Conservation (phyloP, 1,139 yeast genomes). For the Kodamaea ohmeri region DNA sequence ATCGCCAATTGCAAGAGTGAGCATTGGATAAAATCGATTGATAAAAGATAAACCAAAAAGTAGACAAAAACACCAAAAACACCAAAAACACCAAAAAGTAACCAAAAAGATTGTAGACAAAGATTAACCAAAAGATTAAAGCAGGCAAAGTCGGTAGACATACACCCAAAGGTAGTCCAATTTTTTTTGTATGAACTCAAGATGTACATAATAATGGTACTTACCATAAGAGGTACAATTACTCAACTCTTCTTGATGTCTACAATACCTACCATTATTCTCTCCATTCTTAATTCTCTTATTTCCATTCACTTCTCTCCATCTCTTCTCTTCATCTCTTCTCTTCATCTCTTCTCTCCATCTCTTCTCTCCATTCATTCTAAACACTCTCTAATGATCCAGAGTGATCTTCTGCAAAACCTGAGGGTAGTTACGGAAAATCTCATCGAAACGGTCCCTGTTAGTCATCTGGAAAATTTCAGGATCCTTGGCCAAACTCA, state of each 20-base stretch:
- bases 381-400: slow-evolving; percentile 24
- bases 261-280: not conserved
- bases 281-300: not conserved
- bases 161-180: no score
- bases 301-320: not conserved
- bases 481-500: slow-evolving; percentile 85
- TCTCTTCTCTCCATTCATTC: not conserved
- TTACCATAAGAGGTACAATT: no score
- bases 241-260: no score
- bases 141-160: no score
- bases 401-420: slow-evolving; percentile 55
- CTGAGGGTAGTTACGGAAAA: slow-evolving; percentile 72
- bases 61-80: not conserved
- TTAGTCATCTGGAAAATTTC: slow-evolving; percentile 76
- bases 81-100: not conserved
- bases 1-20: slow-evolving; percentile 88
- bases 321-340: no score
- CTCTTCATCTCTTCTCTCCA: no score
- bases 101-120: not conserved
- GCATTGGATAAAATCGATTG: slow-evolving; percentile 45
- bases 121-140: not conserved
- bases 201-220: no score
- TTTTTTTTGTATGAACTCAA: no score
- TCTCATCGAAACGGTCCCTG: slow-evolving; percentile 70
- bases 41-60: not conserved